Evolutionary conservation across 2,329 filamentous ascomycete species (phyloP).

Genomic region (Alternaria gaisen): DNA sequence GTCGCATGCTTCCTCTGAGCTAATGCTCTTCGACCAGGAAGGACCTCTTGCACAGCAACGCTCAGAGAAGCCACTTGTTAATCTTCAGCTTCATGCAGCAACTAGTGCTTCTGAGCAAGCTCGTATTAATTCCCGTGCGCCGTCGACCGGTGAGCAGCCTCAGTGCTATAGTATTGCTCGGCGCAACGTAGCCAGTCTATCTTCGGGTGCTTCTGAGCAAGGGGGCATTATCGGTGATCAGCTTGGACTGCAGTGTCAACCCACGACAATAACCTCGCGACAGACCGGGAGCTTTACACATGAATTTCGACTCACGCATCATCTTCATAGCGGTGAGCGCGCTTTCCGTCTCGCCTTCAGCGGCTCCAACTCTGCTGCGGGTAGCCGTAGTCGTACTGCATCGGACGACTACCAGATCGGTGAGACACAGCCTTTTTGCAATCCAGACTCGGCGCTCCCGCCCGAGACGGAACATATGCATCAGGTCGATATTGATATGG

Average conservation of each 20-base stretch:
- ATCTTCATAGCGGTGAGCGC: conserved; percentile 21
- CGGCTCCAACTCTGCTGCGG: conserved; percentile 14
- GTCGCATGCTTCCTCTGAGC: conserved; percentile 39
- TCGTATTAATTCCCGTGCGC: neutral
- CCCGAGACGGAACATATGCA: conserved; percentile 18
- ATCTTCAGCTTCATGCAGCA: conserved; percentile 9
- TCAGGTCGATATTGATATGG: conserved; percentile 15
- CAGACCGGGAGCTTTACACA: conserved; percentile 10
- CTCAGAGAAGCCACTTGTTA: conserved; percentile 10
- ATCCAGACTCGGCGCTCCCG: conserved; percentile 22
- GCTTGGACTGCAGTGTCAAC: conserved; percentile 6
- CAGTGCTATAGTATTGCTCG: neutral
- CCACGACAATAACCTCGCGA: neutral
- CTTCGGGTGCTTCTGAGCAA: conserved; percentile 3
- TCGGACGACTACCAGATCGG: conserved; percentile 19
- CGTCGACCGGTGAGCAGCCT: conserved; percentile 10
- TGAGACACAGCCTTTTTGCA: conserved; percentile 22
- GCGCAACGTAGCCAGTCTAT: neutral
- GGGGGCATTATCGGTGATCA: conserved; percentile 4
- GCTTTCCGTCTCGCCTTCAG: conserved; percentile 33
- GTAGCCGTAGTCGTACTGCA: conserved; percentile 7
- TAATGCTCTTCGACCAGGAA: conserved; percentile 50
- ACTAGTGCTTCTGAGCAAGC: conserved; percentile 3
- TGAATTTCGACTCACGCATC: conserved; percentile 29
- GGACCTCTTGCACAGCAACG: conserved; percentile 15